Evolutionary conservation across 2,329 filamentous ascomycete genomes (phyloP).

Genomic region (Beauveria sp.): DNA sequence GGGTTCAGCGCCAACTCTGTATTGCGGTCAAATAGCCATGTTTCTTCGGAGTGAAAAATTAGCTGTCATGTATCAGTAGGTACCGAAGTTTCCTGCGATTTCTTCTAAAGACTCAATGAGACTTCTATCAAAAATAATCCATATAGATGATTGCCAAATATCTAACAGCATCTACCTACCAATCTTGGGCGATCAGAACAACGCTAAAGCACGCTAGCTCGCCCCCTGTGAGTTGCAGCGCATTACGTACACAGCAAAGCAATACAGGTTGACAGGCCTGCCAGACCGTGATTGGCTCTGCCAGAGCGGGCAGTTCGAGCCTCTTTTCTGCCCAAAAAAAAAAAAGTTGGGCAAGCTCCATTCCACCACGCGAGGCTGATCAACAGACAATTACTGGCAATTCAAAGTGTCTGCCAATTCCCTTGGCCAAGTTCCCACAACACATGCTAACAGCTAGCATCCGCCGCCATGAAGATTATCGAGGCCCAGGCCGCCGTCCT

Average conservation of each 20-base stretch:
- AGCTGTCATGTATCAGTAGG: too few relatives aligned
- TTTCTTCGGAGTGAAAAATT: too few relatives aligned
- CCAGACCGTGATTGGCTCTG: background rate
- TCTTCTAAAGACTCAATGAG: too few relatives aligned
- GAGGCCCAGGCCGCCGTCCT: constrained; percentile 63
- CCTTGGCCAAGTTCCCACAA: too few relatives aligned
- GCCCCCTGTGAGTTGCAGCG: background rate
- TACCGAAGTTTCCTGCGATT: too few relatives aligned
- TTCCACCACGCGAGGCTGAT: background rate
- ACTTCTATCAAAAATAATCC: too few relatives aligned
- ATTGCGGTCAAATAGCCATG: too few relatives aligned
- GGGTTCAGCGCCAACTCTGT: too few relatives aligned
- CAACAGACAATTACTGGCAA: background rate
- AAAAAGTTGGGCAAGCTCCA: constrained; percentile 5
- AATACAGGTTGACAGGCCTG: background rate
- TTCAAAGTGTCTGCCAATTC: background rate
- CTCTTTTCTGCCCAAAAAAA: background rate
- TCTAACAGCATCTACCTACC: too few relatives aligned
- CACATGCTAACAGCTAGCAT: background rate
- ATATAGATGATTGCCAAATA: too few relatives aligned
- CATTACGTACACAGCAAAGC: constrained; percentile 6
- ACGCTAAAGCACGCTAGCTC: background rate
- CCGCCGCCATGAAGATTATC: constrained; percentile 55
- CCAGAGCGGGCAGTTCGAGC: background rate
- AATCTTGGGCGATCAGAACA: too few relatives aligned